Conservation (phyloP, 2,329 filamentous ascomycete genomes). For the Myotisia sp. region DNA sequence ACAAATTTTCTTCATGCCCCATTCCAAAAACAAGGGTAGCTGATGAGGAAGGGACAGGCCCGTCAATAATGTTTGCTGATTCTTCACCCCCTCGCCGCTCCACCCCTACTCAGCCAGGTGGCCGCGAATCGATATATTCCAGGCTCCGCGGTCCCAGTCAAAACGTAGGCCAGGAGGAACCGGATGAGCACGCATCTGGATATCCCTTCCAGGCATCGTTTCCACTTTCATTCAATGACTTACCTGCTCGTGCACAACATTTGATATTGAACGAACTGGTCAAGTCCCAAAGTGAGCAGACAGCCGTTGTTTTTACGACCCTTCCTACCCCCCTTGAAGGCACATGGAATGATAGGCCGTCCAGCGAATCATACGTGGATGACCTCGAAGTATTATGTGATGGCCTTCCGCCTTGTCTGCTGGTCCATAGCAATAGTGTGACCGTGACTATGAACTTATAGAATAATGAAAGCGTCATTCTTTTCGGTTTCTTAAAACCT, state of each 20-base stretch:
- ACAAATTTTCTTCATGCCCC: conserved; percentile 54
- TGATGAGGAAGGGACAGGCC: conserved; percentile 49
- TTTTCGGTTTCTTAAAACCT: too few species aligned
- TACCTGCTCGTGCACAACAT: conserved; percentile 72
- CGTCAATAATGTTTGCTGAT: conserved; percentile 62
- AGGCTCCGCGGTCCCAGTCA: background rate
- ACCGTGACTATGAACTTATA: conserved; percentile 51
- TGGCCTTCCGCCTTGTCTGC: conserved; percentile 57
- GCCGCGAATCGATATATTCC: conserved; percentile 26
- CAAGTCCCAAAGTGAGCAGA: conserved; percentile 49
- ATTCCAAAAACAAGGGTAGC: conserved; percentile 57
- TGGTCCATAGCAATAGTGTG: conserved; percentile 81
- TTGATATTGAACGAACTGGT: conserved; percentile 78
- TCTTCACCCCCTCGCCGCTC: conserved; percentile 17
- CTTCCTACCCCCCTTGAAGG: conserved; percentile 67
- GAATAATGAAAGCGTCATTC: conserved; percentile 9
- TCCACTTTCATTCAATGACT: conserved; percentile 69
- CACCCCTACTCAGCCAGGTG: conserved; percentile 11
- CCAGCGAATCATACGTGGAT: conserved; percentile 59
- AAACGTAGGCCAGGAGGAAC: background rate
- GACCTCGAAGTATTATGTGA: conserved; percentile 67
- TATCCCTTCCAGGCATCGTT: conserved; percentile 47
- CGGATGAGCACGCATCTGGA: conserved; percentile 24
- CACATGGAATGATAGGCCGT: conserved; percentile 54
- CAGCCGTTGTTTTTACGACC: conserved; percentile 70